phyloP scores from a whole-genome alignment of 306 rosid species.

The Citrullus mucosospermus region DNA sequence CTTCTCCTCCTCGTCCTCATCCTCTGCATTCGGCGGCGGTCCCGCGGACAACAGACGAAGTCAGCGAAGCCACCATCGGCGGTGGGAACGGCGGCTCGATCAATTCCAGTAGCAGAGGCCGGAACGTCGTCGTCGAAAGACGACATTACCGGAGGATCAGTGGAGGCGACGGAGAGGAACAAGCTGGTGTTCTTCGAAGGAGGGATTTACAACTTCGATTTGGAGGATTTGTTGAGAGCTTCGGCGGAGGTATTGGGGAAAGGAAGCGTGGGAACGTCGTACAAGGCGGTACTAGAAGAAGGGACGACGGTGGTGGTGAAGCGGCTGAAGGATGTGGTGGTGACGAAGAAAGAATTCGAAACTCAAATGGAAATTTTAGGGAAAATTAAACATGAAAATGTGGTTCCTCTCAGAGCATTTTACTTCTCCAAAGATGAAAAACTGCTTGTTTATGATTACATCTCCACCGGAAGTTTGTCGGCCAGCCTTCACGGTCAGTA shows the following conservation, averaged over 20 bases:
- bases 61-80: conserved; percentile 26
- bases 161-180: conserved; percentile 76
- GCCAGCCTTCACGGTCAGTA: conserved; percentile 82
- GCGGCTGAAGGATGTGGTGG: conserved; percentile 74
- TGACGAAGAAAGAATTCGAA: conserved; percentile 68
- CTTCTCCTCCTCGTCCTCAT: conserved; percentile 36
- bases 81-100: conserved; percentile 16
- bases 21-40: conserved; percentile 38
- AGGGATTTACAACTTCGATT: conserved; percentile 70
- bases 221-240: conserved; percentile 85
- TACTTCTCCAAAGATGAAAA: conserved; percentile 94
- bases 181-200: conserved; percentile 76
- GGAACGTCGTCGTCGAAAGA: conserved; percentile 96
- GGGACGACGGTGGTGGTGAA: conserved; percentile 96
- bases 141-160: conserved; percentile 72
- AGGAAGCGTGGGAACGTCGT: conserved; percentile 90
- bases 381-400: conserved; percentile 73
- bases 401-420: conserved; percentile 75
- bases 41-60: conserved; percentile 20
- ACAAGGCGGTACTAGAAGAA: conserved; percentile 90
- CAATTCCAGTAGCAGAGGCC: conserved; percentile 27
- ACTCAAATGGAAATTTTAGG: conserved; percentile 62
- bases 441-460: conserved; percentile 72
- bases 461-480: conserved; percentile 80
- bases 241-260: conserved; percentile 98